Conservation (phyloP, 2,329 filamentous ascomycete species). For the Xylariaceae sp. region DNA sequence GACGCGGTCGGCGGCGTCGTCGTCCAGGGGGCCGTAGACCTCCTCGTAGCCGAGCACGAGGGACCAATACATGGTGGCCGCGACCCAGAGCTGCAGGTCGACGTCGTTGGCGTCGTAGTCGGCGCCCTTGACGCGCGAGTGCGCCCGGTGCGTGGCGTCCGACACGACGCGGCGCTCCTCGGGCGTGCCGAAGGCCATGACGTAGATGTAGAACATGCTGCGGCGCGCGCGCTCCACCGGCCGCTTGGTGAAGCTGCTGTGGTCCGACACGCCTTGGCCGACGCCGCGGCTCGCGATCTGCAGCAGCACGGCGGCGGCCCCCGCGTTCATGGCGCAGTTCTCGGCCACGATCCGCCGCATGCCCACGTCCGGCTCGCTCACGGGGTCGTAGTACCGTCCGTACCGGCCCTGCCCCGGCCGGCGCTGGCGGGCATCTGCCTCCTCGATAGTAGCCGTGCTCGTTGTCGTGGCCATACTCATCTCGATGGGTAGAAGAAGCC, state of each 20-base stretch:
- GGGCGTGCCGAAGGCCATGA: not conserved
- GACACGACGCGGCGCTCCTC: not conserved
- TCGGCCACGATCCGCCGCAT: not conserved
- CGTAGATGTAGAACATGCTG: conserved; percentile 1
- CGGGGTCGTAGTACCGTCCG: not conserved
- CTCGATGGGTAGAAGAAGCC: too few species aligned
- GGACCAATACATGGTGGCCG: conserved; percentile 1
- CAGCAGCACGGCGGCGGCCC: not conserved
- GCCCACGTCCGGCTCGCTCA: not conserved
- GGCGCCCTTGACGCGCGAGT: not conserved
- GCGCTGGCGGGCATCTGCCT: not conserved
- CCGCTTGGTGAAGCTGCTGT: conserved; percentile 1
- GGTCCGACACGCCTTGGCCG: not conserved
- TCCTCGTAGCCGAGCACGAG: conserved; percentile 1
- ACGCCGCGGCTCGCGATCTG: not conserved
- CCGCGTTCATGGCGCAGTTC: conserved; percentile 1
- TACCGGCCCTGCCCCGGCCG: not conserved
- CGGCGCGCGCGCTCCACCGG: conserved; percentile 1
- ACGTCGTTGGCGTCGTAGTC: conserved; percentile 1
- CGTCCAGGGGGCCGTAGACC: not conserved
- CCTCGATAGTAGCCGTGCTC: not conserved
- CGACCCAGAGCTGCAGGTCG: conserved; percentile 1
- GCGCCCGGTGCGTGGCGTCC: conserved; percentile 1
- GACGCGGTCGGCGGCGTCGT: not conserved
- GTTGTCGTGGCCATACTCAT: not conserved